phyloP scores from a whole-genome alignment of 495 filamentous ascomycete species.

The Podospora bellae-mahoneyi region DNA sequence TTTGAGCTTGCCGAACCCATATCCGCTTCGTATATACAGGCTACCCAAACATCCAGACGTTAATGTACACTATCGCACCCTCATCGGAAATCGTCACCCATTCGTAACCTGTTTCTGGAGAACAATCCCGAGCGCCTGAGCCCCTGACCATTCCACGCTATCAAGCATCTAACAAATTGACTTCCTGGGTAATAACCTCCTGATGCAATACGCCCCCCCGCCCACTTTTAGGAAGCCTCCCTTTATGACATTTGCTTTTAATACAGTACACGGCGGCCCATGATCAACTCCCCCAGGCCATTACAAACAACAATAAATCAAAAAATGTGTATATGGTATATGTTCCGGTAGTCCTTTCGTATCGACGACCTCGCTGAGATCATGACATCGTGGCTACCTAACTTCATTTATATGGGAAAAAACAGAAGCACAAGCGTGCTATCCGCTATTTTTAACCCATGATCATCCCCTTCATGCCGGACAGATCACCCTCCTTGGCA shows the following conservation, averaged over 20 bases:
- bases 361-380: conserved; percentile 9
- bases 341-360: neutral
- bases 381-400: conserved; percentile 3
- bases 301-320: conserved; percentile 25
- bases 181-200: conserved; percentile 16
- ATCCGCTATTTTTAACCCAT: conserved; percentile 47
- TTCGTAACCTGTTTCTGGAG: conserved; percentile 4
- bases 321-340: conserved; percentile 18
- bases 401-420: conserved; percentile 6
- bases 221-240: conserved; percentile 24
- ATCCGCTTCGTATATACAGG: neutral
- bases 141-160: conserved; percentile 1
- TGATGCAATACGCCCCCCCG: conserved; percentile 21
- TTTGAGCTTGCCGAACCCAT: neutral
- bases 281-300: conserved; percentile 16
- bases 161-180: conserved; percentile 15
- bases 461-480: conserved; percentile 86
- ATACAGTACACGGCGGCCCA: conserved; percentile 31
- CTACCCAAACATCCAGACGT: neutral
- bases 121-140: conserved; percentile 4
- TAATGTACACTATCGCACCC: neutral
- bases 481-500: conserved; percentile 94
- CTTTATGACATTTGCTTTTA: conserved; percentile 25
- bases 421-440: neutral
- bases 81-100: neutral